Conservation (phyloP, 179 eudicot genomes). For the Sideroxylon spinosum region DNA sequence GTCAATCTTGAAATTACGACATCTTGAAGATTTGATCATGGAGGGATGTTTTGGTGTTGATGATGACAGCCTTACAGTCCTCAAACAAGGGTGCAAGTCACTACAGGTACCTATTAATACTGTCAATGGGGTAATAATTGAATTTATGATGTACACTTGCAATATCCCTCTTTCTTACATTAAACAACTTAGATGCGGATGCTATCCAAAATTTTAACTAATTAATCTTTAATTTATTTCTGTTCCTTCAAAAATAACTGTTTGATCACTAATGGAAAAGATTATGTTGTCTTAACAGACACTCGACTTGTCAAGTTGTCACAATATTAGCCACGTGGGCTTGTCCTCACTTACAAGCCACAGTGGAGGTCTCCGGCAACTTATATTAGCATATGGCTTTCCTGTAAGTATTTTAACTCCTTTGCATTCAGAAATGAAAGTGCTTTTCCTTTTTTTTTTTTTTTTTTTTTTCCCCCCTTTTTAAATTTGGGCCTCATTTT, state of each 20-base stretch:
- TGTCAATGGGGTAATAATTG: neutral
- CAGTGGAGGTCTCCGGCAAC: conserved; percentile 52
- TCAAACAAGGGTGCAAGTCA: conserved; percentile 68
- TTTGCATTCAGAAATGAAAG: neutral
- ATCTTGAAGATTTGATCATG: conserved; percentile 69
- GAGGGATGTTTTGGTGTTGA: conserved; percentile 91
- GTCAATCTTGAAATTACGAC: conserved; percentile 58
- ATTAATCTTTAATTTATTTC: neutral
- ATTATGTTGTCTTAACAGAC: conserved; percentile 37
- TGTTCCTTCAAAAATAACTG: conserved; percentile 1
- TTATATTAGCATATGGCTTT: conserved; percentile 66
- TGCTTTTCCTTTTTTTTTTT: neutral
- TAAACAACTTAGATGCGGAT: neutral
- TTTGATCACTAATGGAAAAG: conserved; percentile 10
- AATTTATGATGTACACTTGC: neutral
- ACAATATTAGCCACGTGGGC: conserved; percentile 63
- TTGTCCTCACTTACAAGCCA: conserved; percentile 60
- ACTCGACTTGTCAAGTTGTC: conserved; percentile 83
- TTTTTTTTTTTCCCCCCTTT: no score
- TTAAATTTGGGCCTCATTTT: conserved; percentile 10
- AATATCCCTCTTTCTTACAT: neutral
- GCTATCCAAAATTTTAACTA: neutral
- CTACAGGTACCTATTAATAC: conserved; percentile 50
- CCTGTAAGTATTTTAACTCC: conserved; percentile 40
- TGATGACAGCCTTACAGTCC: conserved; percentile 60